These are phyloP conservation scores for Cytospora mali DNA, from an alignment of 2,329 filamentous ascomycete genomes.

Conservation along the genomic window DNA sequence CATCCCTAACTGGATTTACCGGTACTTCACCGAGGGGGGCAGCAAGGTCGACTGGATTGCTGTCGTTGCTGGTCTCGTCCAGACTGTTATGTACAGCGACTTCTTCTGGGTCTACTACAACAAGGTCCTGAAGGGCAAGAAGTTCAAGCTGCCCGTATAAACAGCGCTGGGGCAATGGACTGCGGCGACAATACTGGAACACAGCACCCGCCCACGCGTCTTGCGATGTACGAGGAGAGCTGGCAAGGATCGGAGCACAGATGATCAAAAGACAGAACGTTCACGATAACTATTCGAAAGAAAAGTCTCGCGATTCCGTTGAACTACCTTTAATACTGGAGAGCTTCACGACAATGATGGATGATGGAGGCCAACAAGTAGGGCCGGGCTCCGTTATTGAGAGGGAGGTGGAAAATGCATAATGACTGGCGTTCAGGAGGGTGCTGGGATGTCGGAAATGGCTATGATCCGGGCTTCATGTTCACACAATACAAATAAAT, in stretches of 20 bases:
- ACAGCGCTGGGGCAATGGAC: conserved; percentile 29
- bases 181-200: neutral
- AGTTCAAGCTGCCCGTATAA: conserved; percentile 82
- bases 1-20: conserved; percentile 98
- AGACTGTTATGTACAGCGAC: conserved; percentile 95
- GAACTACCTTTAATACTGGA: neutral
- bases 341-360: neutral
- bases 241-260: neutral
- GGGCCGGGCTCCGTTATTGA: neutral
- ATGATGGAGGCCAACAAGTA: neutral
- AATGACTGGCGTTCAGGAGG: conserved; percentile 28
- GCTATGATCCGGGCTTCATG: conserved; percentile 6
- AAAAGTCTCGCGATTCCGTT: neutral
- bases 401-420: conserved; percentile 19
- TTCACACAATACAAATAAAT: conserved; percentile 1
- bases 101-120: conserved; percentile 99
- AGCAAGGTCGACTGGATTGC: conserved; percentile 83
- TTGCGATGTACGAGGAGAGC: neutral
- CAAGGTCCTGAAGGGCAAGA: conserved; percentile 88
- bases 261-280: neutral
- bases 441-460: conserved; percentile 9
- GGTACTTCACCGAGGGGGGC: conserved; percentile 74
- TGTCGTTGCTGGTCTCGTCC: conserved; percentile 84
- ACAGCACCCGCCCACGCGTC: neutral
- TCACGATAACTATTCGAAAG: neutral